Evolutionary conservation across 225 moss, liverwort and hornwort species (phyloP).

Genomic region (Thuidium tamariscinum): DNA sequence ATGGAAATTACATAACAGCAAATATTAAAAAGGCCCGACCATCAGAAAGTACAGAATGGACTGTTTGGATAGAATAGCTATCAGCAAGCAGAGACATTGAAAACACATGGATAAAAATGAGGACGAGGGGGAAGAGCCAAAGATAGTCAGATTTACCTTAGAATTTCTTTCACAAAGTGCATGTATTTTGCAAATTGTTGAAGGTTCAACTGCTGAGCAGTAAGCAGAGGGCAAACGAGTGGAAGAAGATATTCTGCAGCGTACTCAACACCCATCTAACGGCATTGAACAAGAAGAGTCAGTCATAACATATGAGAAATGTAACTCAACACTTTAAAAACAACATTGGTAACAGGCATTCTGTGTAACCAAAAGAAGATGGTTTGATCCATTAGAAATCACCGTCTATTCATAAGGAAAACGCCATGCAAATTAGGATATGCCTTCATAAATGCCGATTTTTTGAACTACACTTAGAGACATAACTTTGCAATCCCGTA

Average conservation of each 20-base stretch:
- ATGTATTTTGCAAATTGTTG: constrained; percentile 96
- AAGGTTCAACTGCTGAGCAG: constrained; percentile 88
- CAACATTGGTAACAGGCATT: background rate
- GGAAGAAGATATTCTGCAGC: constrained; percentile 89
- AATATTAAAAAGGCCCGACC: background rate
- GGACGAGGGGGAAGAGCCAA: background rate
- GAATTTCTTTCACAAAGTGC: constrained; percentile 92
- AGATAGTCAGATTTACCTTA: constrained; percentile 36
- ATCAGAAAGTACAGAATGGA: background rate
- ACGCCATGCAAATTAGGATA: background rate
- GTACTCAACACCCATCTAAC: constrained; percentile 84
- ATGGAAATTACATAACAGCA: background rate
- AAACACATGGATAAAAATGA: background rate
- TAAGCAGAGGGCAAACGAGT: constrained; percentile 68
- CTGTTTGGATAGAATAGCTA: background rate
- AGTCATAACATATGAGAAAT: background rate
- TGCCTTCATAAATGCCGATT: background rate
- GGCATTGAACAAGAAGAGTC: background rate
- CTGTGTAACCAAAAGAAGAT: background rate
- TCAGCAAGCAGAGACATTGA: background rate
- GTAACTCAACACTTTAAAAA: background rate
- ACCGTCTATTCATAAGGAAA: background rate
- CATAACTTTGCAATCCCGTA: background rate
- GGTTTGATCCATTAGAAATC: background rate
- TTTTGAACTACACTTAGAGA: background rate